Percentiles rank a stretch among this genome's conserved stretches.
Conservation (phyloP, 2,329 filamentous ascomycete genomes). For the Ambrosiella beaveri region DNA sequence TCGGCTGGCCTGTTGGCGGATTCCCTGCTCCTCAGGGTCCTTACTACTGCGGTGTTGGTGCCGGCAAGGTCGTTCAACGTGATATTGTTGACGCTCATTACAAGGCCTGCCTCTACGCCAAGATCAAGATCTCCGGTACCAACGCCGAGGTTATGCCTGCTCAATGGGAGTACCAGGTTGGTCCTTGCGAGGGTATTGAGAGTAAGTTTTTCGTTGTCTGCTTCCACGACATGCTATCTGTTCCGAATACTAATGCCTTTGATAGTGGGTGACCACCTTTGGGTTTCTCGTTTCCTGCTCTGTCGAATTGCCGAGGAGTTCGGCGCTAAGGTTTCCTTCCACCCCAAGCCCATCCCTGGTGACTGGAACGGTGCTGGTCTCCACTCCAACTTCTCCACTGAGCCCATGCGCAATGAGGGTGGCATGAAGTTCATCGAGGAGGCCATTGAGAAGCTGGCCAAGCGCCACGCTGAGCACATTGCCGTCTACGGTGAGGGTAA, state of each 20-base stretch:
- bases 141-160: constrained; percentile 98
- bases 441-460: constrained; percentile 67
- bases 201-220: constrained; percentile 33
- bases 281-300: constrained; percentile 69
- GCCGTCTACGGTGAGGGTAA: constrained; percentile 93
- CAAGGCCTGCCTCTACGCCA: constrained; percentile 55
- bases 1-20: constrained; percentile 53
- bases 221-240: not conserved
- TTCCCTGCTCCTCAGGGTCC: constrained; percentile 86
- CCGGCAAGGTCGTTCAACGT: constrained; percentile 92
- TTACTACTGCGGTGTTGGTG: constrained; percentile 84
- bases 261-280: constrained; percentile 84
- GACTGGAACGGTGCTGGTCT: constrained; percentile 91
- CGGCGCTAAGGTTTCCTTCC: constrained; percentile 84
- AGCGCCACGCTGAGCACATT: constrained; percentile 68
- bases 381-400: constrained; percentile 85
- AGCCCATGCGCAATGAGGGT: constrained; percentile 73
- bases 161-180: constrained; percentile 88
- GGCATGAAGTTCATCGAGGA: constrained; percentile 92
- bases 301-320: constrained; percentile 90
- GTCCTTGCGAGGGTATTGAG: constrained; percentile 71
- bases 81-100: constrained; percentile 70
- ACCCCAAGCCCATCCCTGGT: constrained; percentile 88
- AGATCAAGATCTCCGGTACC: constrained; percentile 89
- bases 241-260: constrained; percentile 16